phyloP scores from a whole-genome alignment of 495 filamentous ascomycete genomes.

The Aspergillus nidulans region DNA sequence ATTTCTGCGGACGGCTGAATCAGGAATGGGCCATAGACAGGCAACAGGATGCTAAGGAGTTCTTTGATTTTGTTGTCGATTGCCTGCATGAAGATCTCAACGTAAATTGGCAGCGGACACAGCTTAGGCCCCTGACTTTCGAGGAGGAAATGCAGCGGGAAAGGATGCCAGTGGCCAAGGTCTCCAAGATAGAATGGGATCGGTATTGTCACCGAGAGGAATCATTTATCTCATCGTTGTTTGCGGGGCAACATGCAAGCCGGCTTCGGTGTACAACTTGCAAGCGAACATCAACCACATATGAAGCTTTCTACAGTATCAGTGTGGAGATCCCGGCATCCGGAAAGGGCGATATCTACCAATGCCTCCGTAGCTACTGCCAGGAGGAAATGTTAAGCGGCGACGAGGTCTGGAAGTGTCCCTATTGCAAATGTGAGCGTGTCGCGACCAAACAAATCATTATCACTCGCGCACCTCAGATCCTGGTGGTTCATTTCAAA shows the following conservation, averaged over 20 bases:
- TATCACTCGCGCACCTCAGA: slow-evolving; percentile 65
- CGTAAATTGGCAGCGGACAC: slow-evolving; percentile 54
- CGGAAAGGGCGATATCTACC: slow-evolving; percentile 50
- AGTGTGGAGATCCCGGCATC: slow-evolving; percentile 59
- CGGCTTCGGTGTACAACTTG: slow-evolving; percentile 61
- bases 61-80: slow-evolving; percentile 68
- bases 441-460: slow-evolving; percentile 71
- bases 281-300: slow-evolving; percentile 63
- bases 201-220: slow-evolving; percentile 65
- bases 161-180: slow-evolving; percentile 53
- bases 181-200: slow-evolving; percentile 62
- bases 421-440: slow-evolving; percentile 61
- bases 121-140: slow-evolving; percentile 54
- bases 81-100: slow-evolving; percentile 75
- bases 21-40: slow-evolving; percentile 56
- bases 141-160: slow-evolving; percentile 62
- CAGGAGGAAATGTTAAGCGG: slow-evolving; percentile 60
- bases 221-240: slow-evolving; percentile 63
- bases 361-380: slow-evolving; percentile 65
- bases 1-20: slow-evolving; percentile 53
- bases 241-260: slow-evolving; percentile 67
- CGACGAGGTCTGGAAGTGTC: slow-evolving; percentile 70
- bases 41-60: slow-evolving; percentile 79
- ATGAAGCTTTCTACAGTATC: slow-evolving; percentile 67
- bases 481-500: slow-evolving; percentile 73